Conservation (phyloP, 768 basidiomycete species). For the Leccinellum albellum region DNA sequence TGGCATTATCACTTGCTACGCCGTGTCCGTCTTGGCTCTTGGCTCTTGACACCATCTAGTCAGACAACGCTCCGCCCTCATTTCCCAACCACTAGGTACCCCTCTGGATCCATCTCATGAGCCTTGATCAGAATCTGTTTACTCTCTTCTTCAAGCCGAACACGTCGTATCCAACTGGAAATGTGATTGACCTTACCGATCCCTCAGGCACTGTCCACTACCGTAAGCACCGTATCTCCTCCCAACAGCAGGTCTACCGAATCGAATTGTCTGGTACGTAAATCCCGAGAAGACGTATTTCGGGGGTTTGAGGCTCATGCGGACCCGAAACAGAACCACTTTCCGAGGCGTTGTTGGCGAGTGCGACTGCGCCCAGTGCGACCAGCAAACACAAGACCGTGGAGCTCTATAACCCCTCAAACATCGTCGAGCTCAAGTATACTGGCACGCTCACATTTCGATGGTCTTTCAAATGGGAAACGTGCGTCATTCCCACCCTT, state of each 20-base stretch:
- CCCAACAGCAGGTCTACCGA: slow-evolving; percentile 44
- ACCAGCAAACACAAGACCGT: slow-evolving; percentile 71
- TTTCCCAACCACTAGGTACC: neutral
- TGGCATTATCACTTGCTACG: neutral
- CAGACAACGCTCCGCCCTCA: neutral
- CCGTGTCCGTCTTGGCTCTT: neutral
- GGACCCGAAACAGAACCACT: slow-evolving; percentile 55
- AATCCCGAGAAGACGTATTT: neutral
- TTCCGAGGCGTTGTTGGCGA: slow-evolving; percentile 67
- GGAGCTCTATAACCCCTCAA: slow-evolving; percentile 72
- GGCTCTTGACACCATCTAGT: neutral
- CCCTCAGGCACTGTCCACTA: slow-evolving; percentile 63
- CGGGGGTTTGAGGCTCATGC: neutral
- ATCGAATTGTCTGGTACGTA: slow-evolving; percentile 64
- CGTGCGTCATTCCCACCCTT: slow-evolving; percentile 43
- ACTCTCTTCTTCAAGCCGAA: slow-evolving; percentile 65
- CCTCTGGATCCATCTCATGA: slow-evolving; percentile 43
- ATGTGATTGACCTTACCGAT: slow-evolving; percentile 67
- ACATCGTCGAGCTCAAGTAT: slow-evolving; percentile 65
- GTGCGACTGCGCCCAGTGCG: slow-evolving; percentile 58
- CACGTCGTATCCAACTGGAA: slow-evolving; percentile 47
- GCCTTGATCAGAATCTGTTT: slow-evolving; percentile 82
- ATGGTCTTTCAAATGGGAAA: slow-evolving; percentile 82
- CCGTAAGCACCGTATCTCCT: slow-evolving; percentile 59
- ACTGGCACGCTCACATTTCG: slow-evolving; percentile 71